phyloP scores from a whole-genome alignment of 83 land plant genomes.

The Thuja plicata region DNA sequence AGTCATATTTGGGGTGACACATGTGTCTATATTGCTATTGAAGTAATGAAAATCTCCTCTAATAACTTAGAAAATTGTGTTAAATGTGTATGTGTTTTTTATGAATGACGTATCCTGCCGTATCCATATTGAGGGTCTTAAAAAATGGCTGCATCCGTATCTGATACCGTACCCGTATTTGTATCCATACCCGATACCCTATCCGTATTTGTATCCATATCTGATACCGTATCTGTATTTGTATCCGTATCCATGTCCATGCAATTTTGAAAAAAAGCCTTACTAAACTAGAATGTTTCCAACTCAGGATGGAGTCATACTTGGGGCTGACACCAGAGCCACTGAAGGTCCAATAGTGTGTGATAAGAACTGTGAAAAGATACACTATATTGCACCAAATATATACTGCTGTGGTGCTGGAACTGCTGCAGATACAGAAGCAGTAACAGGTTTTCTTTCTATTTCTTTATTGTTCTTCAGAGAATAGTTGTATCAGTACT shows the following conservation, averaged over 20 bases:
- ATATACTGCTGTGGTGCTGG: slow-evolving; percentile 99
- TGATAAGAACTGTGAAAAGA: slow-evolving; percentile 99
- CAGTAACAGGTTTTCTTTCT: slow-evolving; percentile 76
- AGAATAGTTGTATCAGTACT: not conserved
- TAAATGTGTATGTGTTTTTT: too few relatives aligned
- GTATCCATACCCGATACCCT: too few relatives aligned
- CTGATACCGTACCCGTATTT: too few relatives aligned
- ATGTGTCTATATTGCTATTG: too few relatives aligned
- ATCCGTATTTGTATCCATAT: too few relatives aligned
- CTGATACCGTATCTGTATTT: too few relatives aligned
- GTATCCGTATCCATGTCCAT: too few relatives aligned
- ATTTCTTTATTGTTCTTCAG: not conserved
- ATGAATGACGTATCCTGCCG: too few relatives aligned
- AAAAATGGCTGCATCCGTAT: too few relatives aligned
- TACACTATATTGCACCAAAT: slow-evolving; percentile 96
- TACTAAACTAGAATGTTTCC: not conserved
- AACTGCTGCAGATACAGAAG: slow-evolving; percentile 98
- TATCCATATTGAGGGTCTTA: too few relatives aligned
- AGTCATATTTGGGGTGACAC: slow-evolving; percentile 91
- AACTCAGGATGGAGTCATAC: slow-evolving; percentile 91
- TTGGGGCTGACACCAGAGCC: slow-evolving; percentile 98
- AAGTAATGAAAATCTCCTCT: too few relatives aligned
- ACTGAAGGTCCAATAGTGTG: slow-evolving; percentile 97
- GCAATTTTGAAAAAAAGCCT: not conserved
- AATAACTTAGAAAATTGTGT: too few relatives aligned